Conservation (phyloP, 1,284 basidiomycete species). For the Leucoagaricus sp. region DNA sequence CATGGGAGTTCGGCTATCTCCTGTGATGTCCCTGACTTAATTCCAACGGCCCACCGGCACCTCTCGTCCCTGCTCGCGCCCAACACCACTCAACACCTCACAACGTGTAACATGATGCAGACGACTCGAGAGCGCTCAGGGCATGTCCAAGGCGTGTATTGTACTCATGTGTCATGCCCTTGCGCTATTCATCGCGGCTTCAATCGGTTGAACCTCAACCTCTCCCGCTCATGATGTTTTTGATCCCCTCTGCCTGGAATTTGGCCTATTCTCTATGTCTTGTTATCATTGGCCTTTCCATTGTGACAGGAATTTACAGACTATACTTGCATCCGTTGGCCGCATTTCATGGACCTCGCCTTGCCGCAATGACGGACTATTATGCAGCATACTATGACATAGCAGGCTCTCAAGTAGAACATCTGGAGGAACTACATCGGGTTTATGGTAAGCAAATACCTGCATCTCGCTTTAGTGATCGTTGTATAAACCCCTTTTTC, state of each 20-base stretch:
- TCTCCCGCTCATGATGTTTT: not conserved
- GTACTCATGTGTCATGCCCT: not conserved
- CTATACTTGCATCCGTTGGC: slow-evolving; percentile 28
- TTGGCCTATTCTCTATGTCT: not conserved
- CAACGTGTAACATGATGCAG: not conserved
- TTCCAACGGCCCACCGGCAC: no score
- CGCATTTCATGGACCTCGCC: slow-evolving; percentile 31
- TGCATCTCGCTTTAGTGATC: not conserved
- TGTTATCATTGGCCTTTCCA: not conserved
- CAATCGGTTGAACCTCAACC: not conserved
- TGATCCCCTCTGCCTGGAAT: not conserved
- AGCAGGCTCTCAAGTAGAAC: slow-evolving; percentile 33
- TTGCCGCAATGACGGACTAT: slow-evolving; percentile 33
- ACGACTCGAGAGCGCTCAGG: not conserved
- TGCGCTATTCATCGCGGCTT: not conserved
- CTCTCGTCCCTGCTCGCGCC: no score
- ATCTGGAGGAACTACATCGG: slow-evolving; percentile 32
- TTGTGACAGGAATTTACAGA: not conserved
- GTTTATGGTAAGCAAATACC: slow-evolving; percentile 30
- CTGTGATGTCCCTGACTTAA: no score
- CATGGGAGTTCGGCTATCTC: no score
- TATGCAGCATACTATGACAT: slow-evolving; percentile 38
- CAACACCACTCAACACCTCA: not conserved
- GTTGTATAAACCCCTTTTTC: not conserved
- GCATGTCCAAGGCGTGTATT: not conserved